phyloP scores from a whole-genome alignment of 208 protist genomes.

The Trypanosoma mega region DNA sequence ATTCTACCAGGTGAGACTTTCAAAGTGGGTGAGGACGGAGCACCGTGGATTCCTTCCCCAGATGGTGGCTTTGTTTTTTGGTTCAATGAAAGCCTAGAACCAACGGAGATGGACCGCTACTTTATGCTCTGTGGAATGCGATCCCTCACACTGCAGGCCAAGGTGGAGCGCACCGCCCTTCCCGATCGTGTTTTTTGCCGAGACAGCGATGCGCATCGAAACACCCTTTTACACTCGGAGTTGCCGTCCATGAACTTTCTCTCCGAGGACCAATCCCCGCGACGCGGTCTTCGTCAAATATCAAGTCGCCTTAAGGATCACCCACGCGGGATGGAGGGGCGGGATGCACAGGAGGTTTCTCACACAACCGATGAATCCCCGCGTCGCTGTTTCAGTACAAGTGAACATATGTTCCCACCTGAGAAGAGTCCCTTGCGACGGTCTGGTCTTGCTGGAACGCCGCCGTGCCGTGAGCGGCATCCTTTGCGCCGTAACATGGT shows the following conservation, averaged over 20 bases:
- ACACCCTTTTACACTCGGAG: neutral
- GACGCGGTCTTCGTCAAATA: too few relatives aligned
- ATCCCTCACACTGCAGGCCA: slow-evolving; percentile 41
- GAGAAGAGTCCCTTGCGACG: too few relatives aligned
- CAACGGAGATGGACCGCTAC: slow-evolving; percentile 72
- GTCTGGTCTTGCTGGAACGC: too few relatives aligned
- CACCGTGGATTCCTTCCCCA: slow-evolving; percentile 46
- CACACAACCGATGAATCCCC: too few relatives aligned
- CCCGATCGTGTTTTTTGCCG: slow-evolving; percentile 58
- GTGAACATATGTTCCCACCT: too few relatives aligned
- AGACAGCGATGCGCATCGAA: slow-evolving; percentile 28
- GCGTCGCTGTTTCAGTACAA: too few relatives aligned
- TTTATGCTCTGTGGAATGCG: slow-evolving; percentile 58
- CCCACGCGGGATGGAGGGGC: too few relatives aligned
- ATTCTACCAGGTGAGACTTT: slow-evolving; percentile 70
- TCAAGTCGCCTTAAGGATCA: too few relatives aligned
- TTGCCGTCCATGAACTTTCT: neutral
- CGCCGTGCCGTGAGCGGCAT: too few relatives aligned
- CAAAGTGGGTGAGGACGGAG: slow-evolving; percentile 39
- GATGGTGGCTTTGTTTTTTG: slow-evolving; percentile 83
- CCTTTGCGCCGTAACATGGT: too few relatives aligned
- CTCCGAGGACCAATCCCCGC: too few relatives aligned
- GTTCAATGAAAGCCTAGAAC: slow-evolving; percentile 60
- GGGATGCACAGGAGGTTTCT: too few relatives aligned
- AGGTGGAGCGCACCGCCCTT: slow-evolving; percentile 42